A percentile compares a stretch with the other conserved stretches of the same genome.
phyloP scores from a whole-genome alignment of 768 basidiomycete genomes.

The Macrolepiota dolichaula region DNA sequence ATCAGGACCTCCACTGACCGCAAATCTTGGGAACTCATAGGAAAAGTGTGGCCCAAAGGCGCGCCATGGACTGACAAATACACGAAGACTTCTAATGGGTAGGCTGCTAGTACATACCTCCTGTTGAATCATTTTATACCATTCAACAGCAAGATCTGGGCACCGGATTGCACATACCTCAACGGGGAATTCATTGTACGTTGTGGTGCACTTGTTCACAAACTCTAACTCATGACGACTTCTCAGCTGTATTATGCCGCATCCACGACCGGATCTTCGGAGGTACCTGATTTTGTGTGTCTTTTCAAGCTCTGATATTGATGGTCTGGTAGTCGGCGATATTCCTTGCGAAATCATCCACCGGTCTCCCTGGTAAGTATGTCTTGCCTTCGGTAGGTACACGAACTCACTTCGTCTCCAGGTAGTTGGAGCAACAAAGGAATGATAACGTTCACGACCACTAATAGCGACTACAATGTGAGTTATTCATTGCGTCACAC shows the following conservation, averaged over 20 bases:
- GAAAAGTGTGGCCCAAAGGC: slow-evolving; percentile 47
- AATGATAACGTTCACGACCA: slow-evolving; percentile 40
- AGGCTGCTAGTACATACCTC: not conserved
- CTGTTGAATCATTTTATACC: not conserved
- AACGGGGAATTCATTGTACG: slow-evolving; percentile 27
- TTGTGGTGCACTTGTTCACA: not conserved
- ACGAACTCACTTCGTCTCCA: slow-evolving; percentile 7
- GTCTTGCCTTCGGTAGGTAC: not conserved
- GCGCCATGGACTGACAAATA: slow-evolving; percentile 48
- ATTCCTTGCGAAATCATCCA: slow-evolving; percentile 49
- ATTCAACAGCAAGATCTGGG: slow-evolving; percentile 31
- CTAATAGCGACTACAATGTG: slow-evolving; percentile 40
- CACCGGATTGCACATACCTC: slow-evolving; percentile 33
- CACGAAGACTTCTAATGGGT: slow-evolving; percentile 45
- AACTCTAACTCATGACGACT: not conserved
- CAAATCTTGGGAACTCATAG: slow-evolving; percentile 40
- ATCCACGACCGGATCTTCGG: slow-evolving; percentile 50
- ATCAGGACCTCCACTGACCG: slow-evolving; percentile 49
- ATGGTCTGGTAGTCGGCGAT: slow-evolving; percentile 38
- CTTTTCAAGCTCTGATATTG: not conserved
- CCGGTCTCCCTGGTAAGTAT: slow-evolving; percentile 37
- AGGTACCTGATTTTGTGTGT: slow-evolving; percentile 22
- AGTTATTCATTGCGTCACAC: slow-evolving; percentile 5
- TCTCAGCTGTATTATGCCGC: slow-evolving; percentile 50
- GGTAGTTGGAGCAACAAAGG: slow-evolving; percentile 45